A percentile compares a stretch with the other conserved stretches of the same genome.
Conservation (phyloP, 1,139 yeast genomes). For the Debaryomyces subglobosus region DNA sequence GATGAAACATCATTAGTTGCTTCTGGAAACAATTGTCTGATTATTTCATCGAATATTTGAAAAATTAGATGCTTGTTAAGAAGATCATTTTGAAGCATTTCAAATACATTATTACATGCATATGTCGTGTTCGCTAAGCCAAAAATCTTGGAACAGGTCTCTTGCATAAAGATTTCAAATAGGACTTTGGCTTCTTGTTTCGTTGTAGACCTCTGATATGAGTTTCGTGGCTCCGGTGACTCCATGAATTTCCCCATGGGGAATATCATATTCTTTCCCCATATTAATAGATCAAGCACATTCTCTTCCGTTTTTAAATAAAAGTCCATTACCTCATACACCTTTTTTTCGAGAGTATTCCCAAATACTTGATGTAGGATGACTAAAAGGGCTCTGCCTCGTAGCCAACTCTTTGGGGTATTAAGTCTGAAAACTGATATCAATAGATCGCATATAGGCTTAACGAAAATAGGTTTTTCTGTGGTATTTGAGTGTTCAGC, state of each 20-base stretch:
- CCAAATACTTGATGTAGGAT: constrained; percentile 86
- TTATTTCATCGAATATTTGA: constrained; percentile 44
- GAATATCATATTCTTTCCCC: constrained; percentile 57
- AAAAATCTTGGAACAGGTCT: constrained; percentile 72
- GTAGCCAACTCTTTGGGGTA: constrained; percentile 70
- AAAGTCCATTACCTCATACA: constrained; percentile 43
- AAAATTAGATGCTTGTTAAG: constrained; percentile 68
- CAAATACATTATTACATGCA: constrained; percentile 65
- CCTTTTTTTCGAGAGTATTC: constrained; percentile 80
- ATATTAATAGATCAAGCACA: constrained; percentile 47
- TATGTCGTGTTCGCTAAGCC: constrained; percentile 66
- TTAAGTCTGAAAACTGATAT: constrained; percentile 71
- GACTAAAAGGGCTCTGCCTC: constrained; percentile 82
- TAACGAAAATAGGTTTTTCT: constrained; percentile 51
- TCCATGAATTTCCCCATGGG: constrained; percentile 62
- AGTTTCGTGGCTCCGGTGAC: constrained; percentile 48
- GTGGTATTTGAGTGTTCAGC: constrained; percentile 20
- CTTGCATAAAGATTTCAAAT: constrained; percentile 60
- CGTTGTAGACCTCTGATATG: constrained; percentile 54
- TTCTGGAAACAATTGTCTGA: constrained; percentile 34
- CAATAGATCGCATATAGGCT: constrained; percentile 80
- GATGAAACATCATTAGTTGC: not conserved
- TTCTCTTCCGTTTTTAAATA: constrained; percentile 48
- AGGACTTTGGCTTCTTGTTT: constrained; percentile 62
- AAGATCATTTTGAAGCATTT: constrained; percentile 72